These are phyloP conservation scores for Nematocida sp. DNA, from an alignment of 371 early-diverging fungal genomes.

Conservation along the genomic window DNA sequence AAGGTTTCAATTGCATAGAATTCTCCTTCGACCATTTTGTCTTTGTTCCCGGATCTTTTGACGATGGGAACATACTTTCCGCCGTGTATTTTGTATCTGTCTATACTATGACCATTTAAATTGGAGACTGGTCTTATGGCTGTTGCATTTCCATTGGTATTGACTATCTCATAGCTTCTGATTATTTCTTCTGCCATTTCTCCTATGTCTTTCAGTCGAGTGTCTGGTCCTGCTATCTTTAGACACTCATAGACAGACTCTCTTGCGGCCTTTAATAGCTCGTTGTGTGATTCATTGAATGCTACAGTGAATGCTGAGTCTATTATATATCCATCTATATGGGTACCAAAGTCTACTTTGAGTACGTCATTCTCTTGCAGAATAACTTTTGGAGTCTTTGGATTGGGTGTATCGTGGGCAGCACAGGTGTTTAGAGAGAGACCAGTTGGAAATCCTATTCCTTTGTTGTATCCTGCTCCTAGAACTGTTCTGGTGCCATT, in stretches of 20 bases:
- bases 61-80: constrained; percentile 93
- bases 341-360: constrained; percentile 97
- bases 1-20: constrained; percentile 97
- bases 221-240: constrained; percentile 87
- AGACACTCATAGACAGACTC: constrained; percentile 95
- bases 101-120: constrained; percentile 93
- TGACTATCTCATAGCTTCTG: constrained; percentile 93
- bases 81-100: constrained; percentile 82
- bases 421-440: constrained; percentile 88
- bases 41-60: constrained; percentile 73
- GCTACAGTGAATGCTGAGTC: constrained; percentile 93
- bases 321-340: constrained; percentile 87
- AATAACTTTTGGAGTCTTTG: constrained; percentile 80
- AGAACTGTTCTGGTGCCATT: constrained; percentile 81
- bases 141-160: constrained; percentile 80
- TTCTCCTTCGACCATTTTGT: constrained; percentile 90
- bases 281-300: constrained; percentile 82
- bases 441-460: constrained; percentile 98
- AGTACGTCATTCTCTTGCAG: constrained; percentile 82
- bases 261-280: constrained; percentile 77
- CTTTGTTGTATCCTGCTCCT: constrained; percentile 69
- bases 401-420: constrained; percentile 97
- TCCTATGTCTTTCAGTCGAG: constrained; percentile 86
- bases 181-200: constrained; percentile 92
- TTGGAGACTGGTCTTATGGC: constrained; percentile 82